A percentile compares a stretch with the other conserved stretches of the same genome.
These are phyloP conservation scores for Exobasidium cylindrosporum DNA, from an alignment of 1,284 basidiomycete genomes.

Conservation along the genomic window DNA sequence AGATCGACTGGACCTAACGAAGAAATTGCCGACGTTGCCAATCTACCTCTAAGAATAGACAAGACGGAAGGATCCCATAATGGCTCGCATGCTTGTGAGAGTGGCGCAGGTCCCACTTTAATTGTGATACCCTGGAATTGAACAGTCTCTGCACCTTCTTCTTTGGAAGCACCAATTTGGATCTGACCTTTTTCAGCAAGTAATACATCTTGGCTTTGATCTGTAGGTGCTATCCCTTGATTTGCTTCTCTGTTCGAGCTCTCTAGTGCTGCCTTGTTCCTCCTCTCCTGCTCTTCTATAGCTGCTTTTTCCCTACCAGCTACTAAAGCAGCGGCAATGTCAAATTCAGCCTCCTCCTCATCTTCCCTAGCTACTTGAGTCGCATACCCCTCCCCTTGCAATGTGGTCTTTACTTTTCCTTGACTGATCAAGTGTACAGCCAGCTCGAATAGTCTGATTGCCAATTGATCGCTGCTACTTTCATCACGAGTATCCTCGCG, in stretches of 20 bases:
- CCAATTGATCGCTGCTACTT: constrained; percentile 13
- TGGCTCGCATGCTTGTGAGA: background rate
- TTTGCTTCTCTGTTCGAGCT: constrained; percentile 57
- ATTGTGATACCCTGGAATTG: background rate
- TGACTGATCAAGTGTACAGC: constrained; percentile 41
- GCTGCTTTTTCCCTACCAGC: constrained; percentile 25
- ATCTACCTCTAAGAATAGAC: background rate
- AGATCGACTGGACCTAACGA: background rate
- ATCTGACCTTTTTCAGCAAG: background rate
- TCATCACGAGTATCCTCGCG: background rate
- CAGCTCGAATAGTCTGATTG: constrained; percentile 13
- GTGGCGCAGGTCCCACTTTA: background rate
- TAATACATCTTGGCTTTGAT: background rate
- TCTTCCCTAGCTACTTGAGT: constrained; percentile 43
- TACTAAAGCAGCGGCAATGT: constrained; percentile 60
- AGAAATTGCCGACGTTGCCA: constrained; percentile 2
- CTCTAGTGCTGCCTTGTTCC: constrained; percentile 77
- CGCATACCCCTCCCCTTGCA: constrained; percentile 18
- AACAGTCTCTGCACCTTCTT: constrained; percentile 5
- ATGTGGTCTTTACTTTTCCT: constrained; percentile 32
- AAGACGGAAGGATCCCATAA: constrained; percentile 8
- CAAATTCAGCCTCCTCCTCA: constrained; percentile 72
- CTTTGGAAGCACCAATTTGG: constrained; percentile 10
- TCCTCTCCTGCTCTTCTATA: constrained; percentile 57
- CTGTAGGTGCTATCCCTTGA: background rate